Conservation (phyloP, 345 rosid species). For the Aethionema arabicum region DNA sequence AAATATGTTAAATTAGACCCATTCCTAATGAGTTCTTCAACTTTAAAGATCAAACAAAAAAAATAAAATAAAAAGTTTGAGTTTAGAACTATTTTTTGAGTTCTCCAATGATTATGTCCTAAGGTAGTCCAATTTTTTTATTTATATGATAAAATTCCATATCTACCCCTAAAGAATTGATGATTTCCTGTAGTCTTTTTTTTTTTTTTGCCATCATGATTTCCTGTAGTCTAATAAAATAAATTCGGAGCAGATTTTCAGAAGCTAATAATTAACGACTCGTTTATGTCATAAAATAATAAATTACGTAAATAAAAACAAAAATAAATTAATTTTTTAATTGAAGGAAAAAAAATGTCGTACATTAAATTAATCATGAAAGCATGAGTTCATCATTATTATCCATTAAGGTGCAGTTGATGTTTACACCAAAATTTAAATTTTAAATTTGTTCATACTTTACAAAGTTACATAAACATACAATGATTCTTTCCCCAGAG, state of each 20-base stretch:
- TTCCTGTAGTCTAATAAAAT: conserved; percentile 27
- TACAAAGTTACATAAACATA: not conserved
- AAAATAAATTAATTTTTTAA: conserved; percentile 3
- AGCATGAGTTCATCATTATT: conserved; percentile 23
- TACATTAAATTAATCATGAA: conserved; percentile 24
- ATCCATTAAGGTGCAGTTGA: conserved; percentile 25
- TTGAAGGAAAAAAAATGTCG: not conserved
- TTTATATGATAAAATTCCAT: not conserved
- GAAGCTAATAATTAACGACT: conserved; percentile 17
- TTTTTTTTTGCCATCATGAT: no score
- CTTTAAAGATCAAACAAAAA: no score
- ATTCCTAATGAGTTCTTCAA: no score
- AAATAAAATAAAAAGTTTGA: no score
- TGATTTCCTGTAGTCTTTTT: conserved; percentile 15
- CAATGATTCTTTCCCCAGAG: conserved; percentile 24
- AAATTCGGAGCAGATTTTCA: conserved; percentile 16
- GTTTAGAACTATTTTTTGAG: no score
- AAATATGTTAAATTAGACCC: no score
- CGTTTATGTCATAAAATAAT: no score
- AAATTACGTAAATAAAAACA: not conserved
- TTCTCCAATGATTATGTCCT: no score
- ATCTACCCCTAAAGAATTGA: conserved; percentile 14
- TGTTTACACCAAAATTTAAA: conserved; percentile 18
- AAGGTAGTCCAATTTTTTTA: not conserved
- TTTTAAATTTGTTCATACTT: conserved; percentile 20